phyloP scores from a whole-genome alignment of 2,329 filamentous ascomycete genomes.

The Leptosphaerulina australis region DNA sequence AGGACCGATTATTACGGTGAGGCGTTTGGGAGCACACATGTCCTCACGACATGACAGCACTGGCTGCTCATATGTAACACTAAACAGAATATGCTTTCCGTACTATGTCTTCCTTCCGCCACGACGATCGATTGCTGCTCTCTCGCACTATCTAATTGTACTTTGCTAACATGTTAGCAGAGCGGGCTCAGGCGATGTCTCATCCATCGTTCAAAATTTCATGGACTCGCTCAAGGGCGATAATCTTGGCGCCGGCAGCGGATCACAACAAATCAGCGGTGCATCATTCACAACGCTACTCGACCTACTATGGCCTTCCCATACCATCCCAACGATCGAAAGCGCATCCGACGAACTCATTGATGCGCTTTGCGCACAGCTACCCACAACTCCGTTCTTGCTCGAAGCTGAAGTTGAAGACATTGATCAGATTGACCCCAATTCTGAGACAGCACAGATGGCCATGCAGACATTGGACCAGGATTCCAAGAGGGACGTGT shows the following conservation, averaged over 20 bases:
- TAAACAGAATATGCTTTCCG: constrained; percentile 45
- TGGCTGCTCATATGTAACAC: constrained; percentile 42
- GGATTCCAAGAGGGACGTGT: constrained; percentile 77
- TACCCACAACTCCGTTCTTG: constrained; percentile 79
- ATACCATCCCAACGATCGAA: constrained; percentile 78
- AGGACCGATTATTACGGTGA: constrained; percentile 30
- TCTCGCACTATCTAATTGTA: constrained; percentile 13
- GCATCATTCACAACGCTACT: constrained; percentile 81
- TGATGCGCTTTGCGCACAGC: constrained; percentile 75
- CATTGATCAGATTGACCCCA: constrained; percentile 68
- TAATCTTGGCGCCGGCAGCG: constrained; percentile 47
- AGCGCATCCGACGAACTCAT: constrained; percentile 68
- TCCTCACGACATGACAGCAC: constrained; percentile 30
- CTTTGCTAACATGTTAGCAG: constrained; percentile 36
- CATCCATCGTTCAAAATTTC: constrained; percentile 83
- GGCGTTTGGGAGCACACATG: constrained; percentile 43
- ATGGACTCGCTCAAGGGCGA: constrained; percentile 76
- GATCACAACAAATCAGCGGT: constrained; percentile 50
- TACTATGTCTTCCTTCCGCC: constrained; percentile 34
- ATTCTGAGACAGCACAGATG: constrained; percentile 69
- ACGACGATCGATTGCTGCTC: constrained; percentile 34
- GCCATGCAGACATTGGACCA: constrained; percentile 75
- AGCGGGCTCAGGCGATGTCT: constrained; percentile 69
- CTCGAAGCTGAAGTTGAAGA: constrained; percentile 72
- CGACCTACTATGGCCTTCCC: constrained; percentile 79